A percentile compares a stretch with the other conserved stretches of the same genome.
Evolutionary conservation across 2,329 filamentous ascomycete species (phyloP).

Genomic region (Diplodia intermedia): DNA sequence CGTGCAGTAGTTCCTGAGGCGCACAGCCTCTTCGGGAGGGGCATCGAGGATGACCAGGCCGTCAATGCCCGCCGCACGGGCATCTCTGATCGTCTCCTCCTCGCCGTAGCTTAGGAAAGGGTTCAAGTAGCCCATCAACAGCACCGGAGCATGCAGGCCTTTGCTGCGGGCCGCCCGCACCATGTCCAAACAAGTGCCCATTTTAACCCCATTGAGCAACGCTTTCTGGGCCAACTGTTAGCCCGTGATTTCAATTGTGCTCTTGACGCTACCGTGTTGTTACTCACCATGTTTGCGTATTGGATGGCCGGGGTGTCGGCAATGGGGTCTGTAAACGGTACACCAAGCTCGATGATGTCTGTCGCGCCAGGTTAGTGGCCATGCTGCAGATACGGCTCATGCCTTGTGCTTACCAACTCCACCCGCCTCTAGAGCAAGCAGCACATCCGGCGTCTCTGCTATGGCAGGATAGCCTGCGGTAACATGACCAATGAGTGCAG

Average conservation of each 20-base stretch:
- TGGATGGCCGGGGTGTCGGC: slow-evolving; percentile 92
- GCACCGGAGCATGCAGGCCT: slow-evolving; percentile 80
- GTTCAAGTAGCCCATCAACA: slow-evolving; percentile 99
- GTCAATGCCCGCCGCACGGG: slow-evolving; percentile 83
- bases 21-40: slow-evolving; percentile 91
- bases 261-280: slow-evolving; percentile 38
- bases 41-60: slow-evolving; percentile 97
- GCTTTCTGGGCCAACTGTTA: slow-evolving; percentile 59
- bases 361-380: slow-evolving; percentile 10
- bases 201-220: slow-evolving; percentile 85
- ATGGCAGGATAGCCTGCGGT: slow-evolving; percentile 89
- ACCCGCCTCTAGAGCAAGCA: slow-evolving; percentile 84
- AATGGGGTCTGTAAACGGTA: slow-evolving; percentile 97
- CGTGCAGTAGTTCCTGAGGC: slow-evolving; percentile 84
- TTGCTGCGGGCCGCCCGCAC: slow-evolving; percentile 78
- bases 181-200: slow-evolving; percentile 79
- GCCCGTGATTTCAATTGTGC: slow-evolving; percentile 1
- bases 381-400: background rate
- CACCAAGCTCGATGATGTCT: slow-evolving; percentile 95
- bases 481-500: slow-evolving; percentile 92
- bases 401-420: slow-evolving; percentile 71
- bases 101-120: slow-evolving; percentile 93
- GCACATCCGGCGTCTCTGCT: slow-evolving; percentile 77
- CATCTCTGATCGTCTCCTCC: slow-evolving; percentile 83
- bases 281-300: slow-evolving; percentile 79